Evolutionary conservation across 2,329 filamentous ascomycete species (phyloP), one percentile per base, ranked within the genome.

Genomic region (Xylaria digitata): DNA sequence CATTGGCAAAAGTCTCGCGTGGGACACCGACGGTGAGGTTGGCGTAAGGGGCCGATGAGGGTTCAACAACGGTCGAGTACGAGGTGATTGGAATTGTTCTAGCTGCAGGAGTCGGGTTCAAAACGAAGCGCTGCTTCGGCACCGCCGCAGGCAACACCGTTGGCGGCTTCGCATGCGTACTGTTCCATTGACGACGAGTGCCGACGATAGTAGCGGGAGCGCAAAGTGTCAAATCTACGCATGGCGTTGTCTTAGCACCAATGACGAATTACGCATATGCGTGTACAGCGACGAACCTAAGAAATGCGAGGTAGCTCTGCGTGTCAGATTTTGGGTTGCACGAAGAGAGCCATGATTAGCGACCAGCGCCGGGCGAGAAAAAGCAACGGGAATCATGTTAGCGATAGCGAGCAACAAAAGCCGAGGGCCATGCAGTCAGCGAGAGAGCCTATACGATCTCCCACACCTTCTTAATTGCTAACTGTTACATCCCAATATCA

Each of bases 21-120:
- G 93, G 93, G 3, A 96, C 87, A 65, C 93, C 93, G 54, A 97
- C 88, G 3, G 89, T 91, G 63, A 97, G 85, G 50, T 89, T 83
- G 21, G 86, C 82, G 78, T 94, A 96, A 0, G 93, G 92, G 2
- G 80, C 85, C 26, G 84, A 84, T 2, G 80, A 78, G 15, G 84
- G 69, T 54, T 76, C 74, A 19, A 72, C 72, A n/a, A 73, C 72
- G 23, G 75, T 78, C 23, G 76, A 78, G 50, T 76, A 78, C 6
- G 75, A 69, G 53, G 73, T 75, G 26, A 70, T 67, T 15, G 74
- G 63, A 56, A 77, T 76, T 17, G 52, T 68, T 46, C 61, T 70
- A 23, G 58, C 65, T 46, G 70, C 58, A 55, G 71, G 70, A 69
- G 68, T 63, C 50, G 67, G 66, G 53, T 62, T 63, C 37, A 61